Evolutionary conservation across 2,329 filamentous ascomycete genomes (phyloP), one percentile per base, ranked within the genome.

Genomic region (Lasiodiplodia gonubiensis): DNA sequence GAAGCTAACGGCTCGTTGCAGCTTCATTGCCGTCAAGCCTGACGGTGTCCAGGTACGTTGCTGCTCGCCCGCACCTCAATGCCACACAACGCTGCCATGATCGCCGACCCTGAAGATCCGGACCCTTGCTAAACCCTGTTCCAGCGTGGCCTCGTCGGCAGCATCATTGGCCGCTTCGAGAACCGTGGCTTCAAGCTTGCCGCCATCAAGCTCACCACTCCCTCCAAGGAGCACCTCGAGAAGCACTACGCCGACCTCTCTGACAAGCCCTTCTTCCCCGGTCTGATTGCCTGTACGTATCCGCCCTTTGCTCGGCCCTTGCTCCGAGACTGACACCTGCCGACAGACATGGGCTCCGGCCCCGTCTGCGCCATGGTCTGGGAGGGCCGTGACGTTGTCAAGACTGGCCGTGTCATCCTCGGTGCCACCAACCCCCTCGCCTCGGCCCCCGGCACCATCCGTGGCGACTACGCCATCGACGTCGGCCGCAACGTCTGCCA

Each of bases 21-120:
- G 94, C 87, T 98, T 98, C 92, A 98, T 98, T 89, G 95, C 95
- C 82, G 93, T 99, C 89, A 99, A 99, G 93, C 95, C 94, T 77
- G 95, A 98, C 86, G 95, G 95, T 83, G 95, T 98, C 86, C 95
- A 97, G 90, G 93, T 97, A 90, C 75, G 85, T 59, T 37, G 21
- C 39, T 2, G 37, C 52, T 68, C 51, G 1, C 16, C 4, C 42
- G n/a, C 49, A 39, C 12, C 64, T 57, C 64, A 51, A 63, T 63
- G 18, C 59, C 46, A n/a, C 46, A 16, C n/a, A 21, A 25, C 4
- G 4, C 18, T 18, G 27, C n/a, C 8, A 39, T 21, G 21, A 35
- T 52, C 67, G 59, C 54, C 30, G 27, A 39, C 21, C 52, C 60
- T 37, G 51, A 30, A 52, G 59, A 63, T 63, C 59, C 46, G 12